Conservation (phyloP, 148 eudicot species). For the Diospyros kaki region DNA sequence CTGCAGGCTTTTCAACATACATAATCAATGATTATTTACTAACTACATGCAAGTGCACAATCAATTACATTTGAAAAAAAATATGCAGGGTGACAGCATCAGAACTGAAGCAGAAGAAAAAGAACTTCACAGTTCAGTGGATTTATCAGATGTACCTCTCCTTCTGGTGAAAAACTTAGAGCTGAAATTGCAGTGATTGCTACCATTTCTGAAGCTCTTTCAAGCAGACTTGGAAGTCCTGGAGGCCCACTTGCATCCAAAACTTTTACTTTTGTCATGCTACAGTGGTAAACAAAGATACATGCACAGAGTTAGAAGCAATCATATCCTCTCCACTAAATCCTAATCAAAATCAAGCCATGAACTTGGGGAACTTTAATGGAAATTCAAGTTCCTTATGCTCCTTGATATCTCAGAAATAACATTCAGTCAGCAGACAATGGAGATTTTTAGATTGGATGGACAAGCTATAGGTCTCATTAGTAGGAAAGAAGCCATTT, state of each 20-base stretch:
- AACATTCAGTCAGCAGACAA: background rate
- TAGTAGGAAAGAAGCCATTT: background rate
- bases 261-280: conserved; percentile 76
- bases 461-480: background rate
- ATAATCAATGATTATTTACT: background rate
- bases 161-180: conserved; percentile 89
- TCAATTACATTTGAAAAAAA: background rate
- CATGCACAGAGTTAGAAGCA: conserved; percentile 10
- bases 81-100: background rate
- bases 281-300: conserved; percentile 18
- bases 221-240: conserved; percentile 80
- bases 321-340: background rate
- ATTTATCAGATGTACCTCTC: conserved; percentile 59
- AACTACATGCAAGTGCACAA: conserved; percentile 8
- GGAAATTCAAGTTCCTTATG: background rate
- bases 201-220: conserved; percentile 52
- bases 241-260: conserved; percentile 99
- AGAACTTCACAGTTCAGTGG: background rate
- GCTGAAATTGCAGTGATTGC: conserved; percentile 70
- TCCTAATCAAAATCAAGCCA: conserved; percentile 2
- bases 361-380: conserved; percentile 1
- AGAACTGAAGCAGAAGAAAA: conserved; percentile 9
- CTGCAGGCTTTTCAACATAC: background rate
- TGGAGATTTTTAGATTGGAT: background rate
- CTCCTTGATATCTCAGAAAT: background rate